Base-by-base conservation (phyloP, 179 eudicot species). In the Spinacia oleracea region DNA sequence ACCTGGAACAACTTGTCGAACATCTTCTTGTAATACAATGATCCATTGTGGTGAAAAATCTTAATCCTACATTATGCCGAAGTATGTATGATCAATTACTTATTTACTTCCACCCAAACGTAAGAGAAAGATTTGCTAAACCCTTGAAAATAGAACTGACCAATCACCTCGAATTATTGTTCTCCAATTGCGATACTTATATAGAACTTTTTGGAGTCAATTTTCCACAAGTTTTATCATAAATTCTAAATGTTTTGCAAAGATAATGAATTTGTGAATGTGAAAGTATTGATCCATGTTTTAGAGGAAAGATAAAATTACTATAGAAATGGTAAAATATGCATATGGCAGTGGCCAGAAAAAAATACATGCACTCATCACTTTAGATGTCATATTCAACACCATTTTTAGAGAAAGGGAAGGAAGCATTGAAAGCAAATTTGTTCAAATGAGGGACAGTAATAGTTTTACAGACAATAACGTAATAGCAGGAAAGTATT, bases 1-100 rank as follows among this genome's bases (percentile, higher is more conserved):
- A 93, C 99, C 99, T 96, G 99, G 79, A 86, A 93, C 84, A 96
- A 80, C 84, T 92, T 96, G 91, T 88, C 91, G 77, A 87, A 96
- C 94, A 89, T 96, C 87, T 86, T 92, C 85, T 88, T 92, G 91
- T 85, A 96, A 80, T 78, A 89, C 85, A 92, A 81, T 58, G 90
- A 86, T 70, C 99, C 99, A 72, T 91, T 90, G 91, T 88, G 91
- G 85, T 86, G 88, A 82, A 93, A 93, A 77, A 96, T 92, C 79
- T 90, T 93, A 73, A 96, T 88, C 93, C 99, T 96, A 31, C 66
- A 80, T 73, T 34, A 62, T 20, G 79, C 29, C 16, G 73, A n/a
- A 69, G 55, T 42, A 72, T 38, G n/a, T 27, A 32, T 69, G 32
- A 72, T 79, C 68, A 76, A 70, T 32, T 50, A 55, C 65, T 38